Evolutionary conservation across 495 filamentous ascomycete species (phyloP), one percentile per base, ranked within the genome.

Genomic region (Penicillium lividum): DNA sequence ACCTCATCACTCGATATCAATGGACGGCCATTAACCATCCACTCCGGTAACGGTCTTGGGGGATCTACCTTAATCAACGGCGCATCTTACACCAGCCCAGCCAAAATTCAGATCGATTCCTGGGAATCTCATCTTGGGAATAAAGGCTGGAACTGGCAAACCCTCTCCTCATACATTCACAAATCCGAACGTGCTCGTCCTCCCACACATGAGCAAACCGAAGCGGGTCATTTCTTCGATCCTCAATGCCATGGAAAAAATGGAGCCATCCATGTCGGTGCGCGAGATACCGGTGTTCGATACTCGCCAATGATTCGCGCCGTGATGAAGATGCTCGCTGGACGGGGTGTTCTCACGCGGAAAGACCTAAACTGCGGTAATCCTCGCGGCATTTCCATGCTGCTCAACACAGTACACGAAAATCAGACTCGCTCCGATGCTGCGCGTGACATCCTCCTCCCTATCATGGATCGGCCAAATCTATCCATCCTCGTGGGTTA

Each of bases 31-130:
- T 51, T 51, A 13, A 25, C 44, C 10, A 63, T 72, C 42, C 48
- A 54, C 22, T 63, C 69, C 5, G 69, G 67, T 16, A 72, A 71
- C 8, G 68, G 67, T 6, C 67, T 74, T 3, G 86, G 85, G 10
- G 86, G 84, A 5, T 81, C 80, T 15, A 85, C 81, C 8, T 76
- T 75, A 6, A 71, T 87, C 56, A 87, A 86, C 55, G 78, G 77
- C 36, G 68, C 75, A 46, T 76, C 80, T 60, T 76, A 73, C 60
- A 73, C 81, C 13, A 73, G 79, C 43, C 67, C 77, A 0, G 72
- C 76, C 25, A 74, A 71, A 34, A 68, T 58, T 8, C 74, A 77
- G 53, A 69, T 85, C 25, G 80, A 85, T 47, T 73, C 62, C 10
- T 86, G 83, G 84, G 77, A 66, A 3, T 68, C 69, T 6, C 65